Evolutionary conservation across 495 filamentous ascomycete genomes (phyloP), one percentile per base, ranked within the genome.

Genomic region (Sabuloglossum arenarium): DNA sequence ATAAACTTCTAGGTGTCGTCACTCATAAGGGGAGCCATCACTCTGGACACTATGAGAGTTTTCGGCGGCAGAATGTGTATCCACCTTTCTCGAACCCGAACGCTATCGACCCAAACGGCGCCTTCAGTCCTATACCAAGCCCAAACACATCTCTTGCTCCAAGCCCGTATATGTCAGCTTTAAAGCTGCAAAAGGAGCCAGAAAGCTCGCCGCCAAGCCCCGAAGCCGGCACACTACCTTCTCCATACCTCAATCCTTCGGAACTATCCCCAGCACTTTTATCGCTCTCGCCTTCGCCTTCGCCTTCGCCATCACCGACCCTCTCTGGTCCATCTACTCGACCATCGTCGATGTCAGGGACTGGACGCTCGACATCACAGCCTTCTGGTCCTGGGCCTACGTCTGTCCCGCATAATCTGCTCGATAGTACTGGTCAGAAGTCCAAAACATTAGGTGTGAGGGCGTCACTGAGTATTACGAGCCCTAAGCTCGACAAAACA

Each of bases 41-140:
- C 61, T 94, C 86, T 58, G 91, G 91, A 0, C 91, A 99, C 65
- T 99, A 99, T 67, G 91, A 99, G 65, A 86, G 88, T 1, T 97
- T 97, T 68, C 77, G 91, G 29, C 78, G 91, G n/a, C 94, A 96
- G 66, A 79, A 81, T 56, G 64, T 82, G 37, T 80, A 75, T 53
- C 71, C 78, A 0, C 87, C 88, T 0, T 96, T 79, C 61, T 86
- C 87, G 0, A 96, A 87, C 0, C 85, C 86, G 0, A 78, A 83
- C 64, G 76, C 78, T 0, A 86, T 89, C 67, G 80, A 82, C 47
- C 70, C 76, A 6, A 81, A 80, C 8, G 82, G 78, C 2, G 78
- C 80, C 25, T 86, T 81, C 60, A 85, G 84, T 61, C 75, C 71
- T 21, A 68, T 65, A 12, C 61, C 68, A 0, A 81, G 72, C 52